A percentile compares a stretch with the other conserved stretches of the same genome.
Conservation (phyloP, 192 early-diverging fungal species). For the Coemansia interrupta region DNA sequence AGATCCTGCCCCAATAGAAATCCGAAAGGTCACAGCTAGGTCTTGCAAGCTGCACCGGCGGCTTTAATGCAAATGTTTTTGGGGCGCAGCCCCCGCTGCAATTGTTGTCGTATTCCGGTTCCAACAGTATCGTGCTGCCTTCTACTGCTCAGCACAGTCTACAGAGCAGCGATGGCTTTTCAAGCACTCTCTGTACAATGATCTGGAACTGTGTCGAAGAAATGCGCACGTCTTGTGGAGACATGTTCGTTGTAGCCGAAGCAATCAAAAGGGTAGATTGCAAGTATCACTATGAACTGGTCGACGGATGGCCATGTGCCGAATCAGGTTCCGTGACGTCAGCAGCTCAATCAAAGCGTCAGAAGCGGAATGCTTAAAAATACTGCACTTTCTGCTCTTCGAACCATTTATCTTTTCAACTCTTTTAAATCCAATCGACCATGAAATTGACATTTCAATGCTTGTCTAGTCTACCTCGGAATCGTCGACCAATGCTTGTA, state of each 20-base stretch:
- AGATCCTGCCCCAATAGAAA: too few species aligned
- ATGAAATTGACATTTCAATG: too few species aligned
- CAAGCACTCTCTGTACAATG: conserved; percentile 7
- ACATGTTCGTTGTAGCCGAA: conserved; percentile 14
- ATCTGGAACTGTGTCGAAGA: conserved; percentile 10
- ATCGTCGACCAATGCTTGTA: too few species aligned
- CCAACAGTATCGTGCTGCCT: background rate
- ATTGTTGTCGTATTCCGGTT: too few species aligned
- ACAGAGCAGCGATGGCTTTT: background rate
- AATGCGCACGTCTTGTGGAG: conserved; percentile 25
- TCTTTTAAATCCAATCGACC: background rate
- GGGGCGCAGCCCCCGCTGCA: too few species aligned
- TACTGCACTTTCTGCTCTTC: too few species aligned
- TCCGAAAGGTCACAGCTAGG: too few species aligned
- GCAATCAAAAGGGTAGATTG: conserved; percentile 33
- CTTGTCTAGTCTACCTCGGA: too few species aligned
- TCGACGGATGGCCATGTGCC: conserved; percentile 22
- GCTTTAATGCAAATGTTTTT: too few species aligned
- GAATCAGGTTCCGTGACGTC: conserved; percentile 4
- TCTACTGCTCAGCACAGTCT: background rate
- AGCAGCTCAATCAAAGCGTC: background rate
- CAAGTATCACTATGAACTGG: conserved; percentile 8
- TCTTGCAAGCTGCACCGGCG: too few species aligned
- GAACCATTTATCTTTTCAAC: background rate
- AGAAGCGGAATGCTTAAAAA: background rate